phyloP scores from a whole-genome alignment of 108 stramenopile genomes.

The Cyclotella atomus region DNA sequence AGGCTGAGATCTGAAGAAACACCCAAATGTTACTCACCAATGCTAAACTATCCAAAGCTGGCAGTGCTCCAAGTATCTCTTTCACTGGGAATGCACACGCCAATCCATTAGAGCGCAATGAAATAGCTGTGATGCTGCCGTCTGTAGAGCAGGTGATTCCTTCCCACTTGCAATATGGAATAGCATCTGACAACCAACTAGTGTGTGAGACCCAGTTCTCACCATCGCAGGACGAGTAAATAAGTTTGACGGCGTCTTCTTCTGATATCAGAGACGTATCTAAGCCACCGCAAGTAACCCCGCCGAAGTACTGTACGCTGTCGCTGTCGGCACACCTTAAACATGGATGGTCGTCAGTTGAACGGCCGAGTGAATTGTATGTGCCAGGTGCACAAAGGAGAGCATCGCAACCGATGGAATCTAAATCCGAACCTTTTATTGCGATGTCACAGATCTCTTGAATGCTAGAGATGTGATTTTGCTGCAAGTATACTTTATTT shows the following conservation, averaged over 20 bases:
- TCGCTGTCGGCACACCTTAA: conserved; percentile 32
- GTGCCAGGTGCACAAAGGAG: conserved; percentile 25
- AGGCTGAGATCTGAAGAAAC: too few species aligned
- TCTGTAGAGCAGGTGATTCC: conserved; percentile 28
- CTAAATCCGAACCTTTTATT: background rate
- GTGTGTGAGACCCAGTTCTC: conserved; percentile 24
- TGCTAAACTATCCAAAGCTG: conserved; percentile 20
- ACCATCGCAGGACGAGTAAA: conserved; percentile 33
- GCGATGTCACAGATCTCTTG: conserved; percentile 16
- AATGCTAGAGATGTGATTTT: conserved; percentile 12
- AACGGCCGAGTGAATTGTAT: conserved; percentile 23
- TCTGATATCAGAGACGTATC: background rate
- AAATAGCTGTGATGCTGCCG: conserved; percentile 24
- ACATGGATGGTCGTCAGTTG: conserved; percentile 30
- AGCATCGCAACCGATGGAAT: conserved; percentile 9
- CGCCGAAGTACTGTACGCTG: conserved; percentile 43
- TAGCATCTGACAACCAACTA: conserved; percentile 28
- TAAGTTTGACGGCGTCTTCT: conserved; percentile 10
- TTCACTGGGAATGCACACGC: conserved; percentile 19
- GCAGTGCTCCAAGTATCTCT: conserved; percentile 12
- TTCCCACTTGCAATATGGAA: conserved; percentile 32
- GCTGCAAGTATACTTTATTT: conserved; percentile 14
- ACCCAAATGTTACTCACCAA: background rate
- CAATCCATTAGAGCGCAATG: conserved; percentile 25
- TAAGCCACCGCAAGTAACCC: conserved; percentile 42